phyloP scores from a whole-genome alignment of 1,284 basidiomycete genomes.

The Naganishia albida region DNA sequence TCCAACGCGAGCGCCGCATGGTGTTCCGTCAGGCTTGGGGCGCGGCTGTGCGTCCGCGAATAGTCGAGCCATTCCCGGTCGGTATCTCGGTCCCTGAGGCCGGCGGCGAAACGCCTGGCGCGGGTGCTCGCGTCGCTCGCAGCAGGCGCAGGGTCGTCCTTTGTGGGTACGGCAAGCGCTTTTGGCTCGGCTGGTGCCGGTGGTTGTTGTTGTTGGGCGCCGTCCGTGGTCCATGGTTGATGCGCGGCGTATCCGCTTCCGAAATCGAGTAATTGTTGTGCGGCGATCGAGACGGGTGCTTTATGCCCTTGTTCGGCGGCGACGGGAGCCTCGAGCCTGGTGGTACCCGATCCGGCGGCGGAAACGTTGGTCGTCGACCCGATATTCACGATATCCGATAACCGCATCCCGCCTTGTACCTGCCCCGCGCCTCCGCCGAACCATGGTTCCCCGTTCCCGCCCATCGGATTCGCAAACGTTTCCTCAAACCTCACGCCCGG shows the following conservation, averaged over 20 bases:
- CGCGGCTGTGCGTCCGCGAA: neutral
- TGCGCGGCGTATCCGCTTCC: neutral
- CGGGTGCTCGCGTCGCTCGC: neutral
- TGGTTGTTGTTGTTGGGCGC: too few species aligned
- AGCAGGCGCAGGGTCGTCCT: too few species aligned
- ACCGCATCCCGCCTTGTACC: slow-evolving; percentile 5
- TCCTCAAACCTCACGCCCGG: slow-evolving; percentile 21
- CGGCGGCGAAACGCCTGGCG: neutral
- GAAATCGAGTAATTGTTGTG: slow-evolving; percentile 6
- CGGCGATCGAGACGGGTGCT: neutral
- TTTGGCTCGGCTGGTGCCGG: too few species aligned
- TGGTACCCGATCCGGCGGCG: neutral
- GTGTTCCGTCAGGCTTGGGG: slow-evolving; percentile 24
- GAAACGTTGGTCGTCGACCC: neutral
- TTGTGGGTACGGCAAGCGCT: too few species aligned
- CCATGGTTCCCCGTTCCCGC: neutral
- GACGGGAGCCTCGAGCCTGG: neutral
- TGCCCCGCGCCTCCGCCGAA: slow-evolving; percentile 4
- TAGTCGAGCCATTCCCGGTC: neutral
- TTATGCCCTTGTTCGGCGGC: neutral
- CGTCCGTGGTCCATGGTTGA: neutral
- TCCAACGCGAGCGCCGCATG: slow-evolving; percentile 21
- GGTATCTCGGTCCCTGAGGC: neutral
- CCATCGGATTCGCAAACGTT: neutral
- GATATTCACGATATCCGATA: slow-evolving; percentile 6